Base-by-base conservation (phyloP, 2,329 filamentous ascomycete species). In the Coleophoma eucalyptorum region DNA sequence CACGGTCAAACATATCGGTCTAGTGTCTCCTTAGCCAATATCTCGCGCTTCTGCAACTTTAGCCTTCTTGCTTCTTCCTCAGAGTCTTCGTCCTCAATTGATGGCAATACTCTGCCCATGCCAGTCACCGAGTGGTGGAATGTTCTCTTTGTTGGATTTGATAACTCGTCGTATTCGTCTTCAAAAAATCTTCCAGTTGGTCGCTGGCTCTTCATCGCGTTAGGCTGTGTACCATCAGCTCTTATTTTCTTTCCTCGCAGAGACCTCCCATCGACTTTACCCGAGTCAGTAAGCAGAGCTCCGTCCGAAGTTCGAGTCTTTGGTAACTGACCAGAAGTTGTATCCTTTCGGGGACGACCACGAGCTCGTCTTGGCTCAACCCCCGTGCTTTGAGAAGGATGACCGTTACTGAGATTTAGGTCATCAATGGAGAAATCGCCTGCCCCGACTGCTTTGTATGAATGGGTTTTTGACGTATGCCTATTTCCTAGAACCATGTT, bases 1-100 rank as follows among this genome's bases (percentile, higher is more conserved):
- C 26, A 26, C 10, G 26, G 31, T 44, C 42, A 44, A 44, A 26
- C 42, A 44, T 31, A 44, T 21, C 26, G 40, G 19, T 57, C 51
- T 13, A 57, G 40, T 11, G 55, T 55, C 38, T 57, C 43, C 40
- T 48, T 51, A 12, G 55, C 55, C 20, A 51, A 32, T 21, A 41
- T 43, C 13, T 57, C 55, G 33, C 55, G 50, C 15, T 47, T 44
- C 19, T 41, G 40, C 15, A 57, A 34, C n/a, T 4, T 43, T 21
- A 35, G 33, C 12, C 33, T 46, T 43, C 15, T 45, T 18, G 18
- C 33, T 38, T 40, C 33, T 33, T 49, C 43, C 21, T 46, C 37
- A 19, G 38, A 15, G 10, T 43, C 35, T 8, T 46, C 50, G 32
- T 31, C 11, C 40, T 52, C 50, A 20, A 49, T 49, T 16, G 46